Base-by-base conservation (phyloP, 257 asterid species). In the Euphrasia confusa region DNA sequence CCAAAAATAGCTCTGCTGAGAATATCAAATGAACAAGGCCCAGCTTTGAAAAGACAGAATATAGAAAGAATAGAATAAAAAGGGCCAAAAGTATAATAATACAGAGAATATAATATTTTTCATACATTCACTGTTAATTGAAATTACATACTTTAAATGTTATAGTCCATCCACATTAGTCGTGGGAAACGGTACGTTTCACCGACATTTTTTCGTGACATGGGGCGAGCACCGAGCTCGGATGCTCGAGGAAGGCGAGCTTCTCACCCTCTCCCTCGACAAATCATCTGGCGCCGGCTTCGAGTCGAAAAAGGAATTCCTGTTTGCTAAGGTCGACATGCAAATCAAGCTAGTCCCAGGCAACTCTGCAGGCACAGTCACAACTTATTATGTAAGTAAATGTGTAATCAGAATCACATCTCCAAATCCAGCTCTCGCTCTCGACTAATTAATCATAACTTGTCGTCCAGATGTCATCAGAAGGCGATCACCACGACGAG, bases 281-380 rank as follows among this genome's bases (percentile, higher is more conserved):
- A 75, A 54, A 48, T 10, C 7, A 2, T 80, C 88, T 0, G 93
- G 95, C 14, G 71, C 90, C 7, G 95, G 93, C 7, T 77, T 87
- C 28, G 86, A 81, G 64, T 87, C 95, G 6, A 84, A 77, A 68
- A 80, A 80, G 58, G 83, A 71, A 21, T 84, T 59, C 62, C 50
- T 84, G 60, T 87, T 78, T 33, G 92, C 63, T 1, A 77, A 73
- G 74, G 64, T 87, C 54, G 83, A 87, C 8, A 84, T 87, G 90
- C 81, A 76, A 63, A 82, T 87, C 67, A 87, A 87, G 71, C 93
- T 84, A 28, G 64, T 84, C 50, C 84, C 88, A 0, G 93, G 93
- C 12, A 73, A 87, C 49, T 77, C 95, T 1, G 95, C 95, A 0
- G 95, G 95, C 65, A 87, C 92, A 2, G 92, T 84, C 76, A 78